phyloP scores from a whole-genome alignment of 116 monocot species.

The Dioscorea cayenensis region DNA sequence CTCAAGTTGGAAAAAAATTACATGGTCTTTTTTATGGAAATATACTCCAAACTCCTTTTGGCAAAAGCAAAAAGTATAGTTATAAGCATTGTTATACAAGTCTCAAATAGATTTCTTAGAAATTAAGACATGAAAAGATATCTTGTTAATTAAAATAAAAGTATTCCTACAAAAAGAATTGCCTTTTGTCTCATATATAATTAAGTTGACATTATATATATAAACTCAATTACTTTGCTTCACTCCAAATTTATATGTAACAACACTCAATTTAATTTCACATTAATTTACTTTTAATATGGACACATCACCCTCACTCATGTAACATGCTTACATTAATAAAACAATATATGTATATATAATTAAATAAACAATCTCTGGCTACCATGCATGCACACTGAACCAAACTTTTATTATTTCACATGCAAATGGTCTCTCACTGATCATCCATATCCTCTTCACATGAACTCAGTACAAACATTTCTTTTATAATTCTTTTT shows the following conservation, averaged over 20 bases:
- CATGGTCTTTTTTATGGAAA: no score
- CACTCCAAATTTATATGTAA: no score
- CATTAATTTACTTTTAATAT: not conserved
- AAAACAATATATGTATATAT: not conserved
- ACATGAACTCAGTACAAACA: not conserved
- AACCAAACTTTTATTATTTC: not conserved
- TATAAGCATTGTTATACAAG: not conserved
- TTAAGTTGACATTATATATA: not conserved
- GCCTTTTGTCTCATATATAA: not conserved
- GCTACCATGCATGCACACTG: not conserved
- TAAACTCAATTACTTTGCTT: no score
- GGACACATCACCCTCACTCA: not conserved
- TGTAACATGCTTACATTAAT: not conserved
- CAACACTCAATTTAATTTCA: not conserved
- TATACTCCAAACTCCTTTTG: not conserved
- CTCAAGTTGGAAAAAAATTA: no score
- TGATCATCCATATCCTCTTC: slow-evolving; percentile 5
- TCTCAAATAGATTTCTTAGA: not conserved
- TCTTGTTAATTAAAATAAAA: not conserved
- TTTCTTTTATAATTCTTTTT: not conserved
- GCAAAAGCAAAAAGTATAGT: not conserved
- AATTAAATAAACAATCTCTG: not conserved
- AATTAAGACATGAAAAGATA: not conserved
- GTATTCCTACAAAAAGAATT: not conserved
- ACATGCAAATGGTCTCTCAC: not conserved